Percentiles rank a stretch among this genome's conserved stretches.
Evolutionary conservation across 2,329 filamentous ascomycete species (phyloP).

Genomic region (Colletotrichum chrysophilum): DNA sequence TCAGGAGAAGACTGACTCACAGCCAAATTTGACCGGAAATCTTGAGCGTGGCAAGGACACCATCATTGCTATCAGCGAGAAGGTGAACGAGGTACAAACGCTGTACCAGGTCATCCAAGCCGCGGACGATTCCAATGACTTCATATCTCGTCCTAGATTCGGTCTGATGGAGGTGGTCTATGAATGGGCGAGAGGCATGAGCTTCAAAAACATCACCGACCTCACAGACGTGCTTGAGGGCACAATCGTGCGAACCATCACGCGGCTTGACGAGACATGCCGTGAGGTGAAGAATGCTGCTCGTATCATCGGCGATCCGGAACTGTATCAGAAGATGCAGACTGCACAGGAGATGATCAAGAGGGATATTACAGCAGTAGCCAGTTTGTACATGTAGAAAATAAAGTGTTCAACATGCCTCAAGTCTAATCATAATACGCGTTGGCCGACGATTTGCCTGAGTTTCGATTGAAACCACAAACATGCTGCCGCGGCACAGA

Average conservation of each 20-base stretch:
- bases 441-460: not conserved
- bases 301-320: conserved; percentile 91
- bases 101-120: conserved; percentile 91
- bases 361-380: conserved; percentile 90
- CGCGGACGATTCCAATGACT: conserved; percentile 90
- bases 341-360: conserved; percentile 97
- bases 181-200: conserved; percentile 98
- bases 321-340: conserved; percentile 95
- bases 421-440: not conserved
- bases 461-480: not conserved
- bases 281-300: conserved; percentile 97
- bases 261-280: conserved; percentile 92
- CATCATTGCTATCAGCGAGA: conserved; percentile 89
- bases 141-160: conserved; percentile 85
- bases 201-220: conserved; percentile 96
- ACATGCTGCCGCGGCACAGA: not conserved
- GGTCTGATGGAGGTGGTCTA: conserved; percentile 97
- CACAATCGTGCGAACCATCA: conserved; percentile 95
- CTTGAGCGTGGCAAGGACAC: conserved; percentile 83
- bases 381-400: conserved; percentile 81
- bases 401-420: not conserved
- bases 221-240: conserved; percentile 96
- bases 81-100: conserved; percentile 89
- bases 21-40: conserved; percentile 80
- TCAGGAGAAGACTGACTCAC: conserved; percentile 89